Evolutionary conservation across 2,329 filamentous ascomycete genomes (phyloP), one percentile per base, ranked within the genome.

Genomic region (Ophiostoma quercus): DNA sequence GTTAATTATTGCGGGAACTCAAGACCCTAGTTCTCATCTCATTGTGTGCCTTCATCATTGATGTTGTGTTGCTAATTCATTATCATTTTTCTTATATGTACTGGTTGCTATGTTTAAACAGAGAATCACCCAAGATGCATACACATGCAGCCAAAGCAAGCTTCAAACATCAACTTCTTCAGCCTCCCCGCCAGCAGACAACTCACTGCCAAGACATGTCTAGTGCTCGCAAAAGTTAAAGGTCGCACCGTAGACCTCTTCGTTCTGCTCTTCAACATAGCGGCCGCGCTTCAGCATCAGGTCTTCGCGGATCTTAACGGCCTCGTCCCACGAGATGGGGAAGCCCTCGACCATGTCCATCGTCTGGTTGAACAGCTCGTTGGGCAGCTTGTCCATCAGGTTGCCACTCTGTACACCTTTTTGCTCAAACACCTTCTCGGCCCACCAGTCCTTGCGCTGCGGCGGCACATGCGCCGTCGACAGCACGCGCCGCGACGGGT

Each of bases 401-500:
- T 63, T 63, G 6, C n/a, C 16, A 5, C 25, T 16, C 4, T 25
- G n/a, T 7, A n/a, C 8, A 22, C 34, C 19, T 34, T 7, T 22
- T 3, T 37, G 16, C 16, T 19, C 14, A 12, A 22, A 67, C 1
- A 71, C 65, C 4, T 66, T 8, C 34, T 75, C 75, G 5, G 74
- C 75, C 78, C 77, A 80, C 79, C 79, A 80, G 66, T 78, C 76
- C 57, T 73, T 73, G 37, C 74, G 77, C 72, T 81, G 78, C 4
- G 80, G 79, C n/a, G 79, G 79, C n/a, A 80, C 78, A 43, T 79
- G 78, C 32, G 75, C 76, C 0, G 78, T 78, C 2, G 77, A 87
- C 11, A 85, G 79, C 67, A 89, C 80, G 7, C 81, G 80, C 5
- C 78, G 74, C 39, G 82, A 74, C 0, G 87, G 87, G 73, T 89